Evolutionary conservation across 768 basidiomycete species (phyloP).

Genomic region (Imleria badia): DNA sequence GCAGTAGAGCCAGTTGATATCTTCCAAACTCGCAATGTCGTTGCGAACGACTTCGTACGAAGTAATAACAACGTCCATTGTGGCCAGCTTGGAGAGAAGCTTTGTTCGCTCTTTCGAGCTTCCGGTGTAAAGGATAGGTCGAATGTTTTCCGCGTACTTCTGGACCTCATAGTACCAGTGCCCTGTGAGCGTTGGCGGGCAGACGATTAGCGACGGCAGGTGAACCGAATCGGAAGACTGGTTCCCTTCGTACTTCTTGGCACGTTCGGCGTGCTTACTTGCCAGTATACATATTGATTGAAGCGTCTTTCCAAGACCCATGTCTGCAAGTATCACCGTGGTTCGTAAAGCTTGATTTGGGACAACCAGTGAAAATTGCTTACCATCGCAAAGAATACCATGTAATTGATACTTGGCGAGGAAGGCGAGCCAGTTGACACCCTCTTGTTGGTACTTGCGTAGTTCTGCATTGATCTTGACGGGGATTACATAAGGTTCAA

Average conservation of each 20-base stretch:
- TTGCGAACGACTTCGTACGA: conserved; percentile 98
- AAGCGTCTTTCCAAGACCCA: conserved; percentile 97
- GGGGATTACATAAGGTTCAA: conserved; percentile 86
- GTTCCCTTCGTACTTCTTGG: conserved; percentile 62
- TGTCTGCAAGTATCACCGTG: conserved; percentile 54
- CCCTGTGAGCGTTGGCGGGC: conserved; percentile 95
- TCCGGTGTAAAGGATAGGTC: conserved; percentile 87
- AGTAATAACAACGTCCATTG: conserved; percentile 90
- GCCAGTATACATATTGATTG: conserved; percentile 97
- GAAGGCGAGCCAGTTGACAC: conserved; percentile 98
- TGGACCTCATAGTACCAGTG: conserved; percentile 99
- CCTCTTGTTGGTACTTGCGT: conserved; percentile 97
- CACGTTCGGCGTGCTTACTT: conserved; percentile 89
- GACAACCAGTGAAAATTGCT: conserved; percentile 18
- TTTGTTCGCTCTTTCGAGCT: conserved; percentile 76
- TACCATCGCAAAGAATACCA: conserved; percentile 97
- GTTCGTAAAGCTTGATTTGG: not conserved
- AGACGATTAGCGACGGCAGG: conserved; percentile 91
- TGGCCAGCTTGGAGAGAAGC: conserved; percentile 61
- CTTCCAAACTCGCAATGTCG: conserved; percentile 76
- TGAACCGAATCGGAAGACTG: conserved; percentile 75
- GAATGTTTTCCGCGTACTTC: conserved; percentile 85
- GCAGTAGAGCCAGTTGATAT: conserved; percentile 89
- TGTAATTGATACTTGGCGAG: conserved; percentile 97
- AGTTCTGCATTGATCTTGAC: conserved; percentile 89